phyloP scores from a whole-genome alignment of 805 yeast species.

The Alloascoidea hylecoeti region DNA sequence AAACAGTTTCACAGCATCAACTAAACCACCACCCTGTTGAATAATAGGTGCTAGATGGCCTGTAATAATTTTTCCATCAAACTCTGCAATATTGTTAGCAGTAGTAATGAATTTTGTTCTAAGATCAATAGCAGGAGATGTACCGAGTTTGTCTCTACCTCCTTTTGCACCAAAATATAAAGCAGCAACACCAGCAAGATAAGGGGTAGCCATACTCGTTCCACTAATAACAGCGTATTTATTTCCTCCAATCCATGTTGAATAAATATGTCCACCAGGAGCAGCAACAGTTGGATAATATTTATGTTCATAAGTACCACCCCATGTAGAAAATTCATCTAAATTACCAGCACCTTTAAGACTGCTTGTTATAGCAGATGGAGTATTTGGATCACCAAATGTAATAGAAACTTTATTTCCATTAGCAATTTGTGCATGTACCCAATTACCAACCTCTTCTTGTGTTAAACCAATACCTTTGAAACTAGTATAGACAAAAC shows the following conservation, averaged over 20 bases:
- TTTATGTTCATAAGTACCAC: conserved; percentile 11
- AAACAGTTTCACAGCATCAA: conserved; percentile 8
- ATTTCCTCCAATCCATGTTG: conserved; percentile 5
- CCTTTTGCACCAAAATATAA: conserved; percentile 5
- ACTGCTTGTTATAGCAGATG: neutral
- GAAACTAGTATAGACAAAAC: neutral
- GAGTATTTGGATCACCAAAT: conserved; percentile 3
- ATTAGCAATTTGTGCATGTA: conserved; percentile 9
- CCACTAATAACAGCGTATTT: conserved; percentile 7
- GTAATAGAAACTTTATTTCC: conserved; percentile 9
- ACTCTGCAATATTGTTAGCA: conserved; percentile 2
- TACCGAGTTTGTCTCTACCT: conserved; percentile 2
- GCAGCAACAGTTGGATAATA: conserved; percentile 11
- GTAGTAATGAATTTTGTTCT: conserved; percentile 5
- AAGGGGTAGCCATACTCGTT: conserved; percentile 11
- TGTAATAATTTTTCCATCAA: neutral
- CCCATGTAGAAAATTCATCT: conserved; percentile 9
- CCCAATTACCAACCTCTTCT: conserved; percentile 3
- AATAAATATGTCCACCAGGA: conserved; percentile 11
- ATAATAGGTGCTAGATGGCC: conserved; percentile 6
- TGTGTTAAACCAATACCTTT: neutral
- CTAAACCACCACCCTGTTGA: conserved; percentile 12
- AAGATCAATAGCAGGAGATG: conserved; percentile 3
- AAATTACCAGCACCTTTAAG: conserved; percentile 7
- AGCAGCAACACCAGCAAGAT: conserved; percentile 10